Conservation (phyloP, 768 basidiomycete species). For the Mycena polygramma region DNA sequence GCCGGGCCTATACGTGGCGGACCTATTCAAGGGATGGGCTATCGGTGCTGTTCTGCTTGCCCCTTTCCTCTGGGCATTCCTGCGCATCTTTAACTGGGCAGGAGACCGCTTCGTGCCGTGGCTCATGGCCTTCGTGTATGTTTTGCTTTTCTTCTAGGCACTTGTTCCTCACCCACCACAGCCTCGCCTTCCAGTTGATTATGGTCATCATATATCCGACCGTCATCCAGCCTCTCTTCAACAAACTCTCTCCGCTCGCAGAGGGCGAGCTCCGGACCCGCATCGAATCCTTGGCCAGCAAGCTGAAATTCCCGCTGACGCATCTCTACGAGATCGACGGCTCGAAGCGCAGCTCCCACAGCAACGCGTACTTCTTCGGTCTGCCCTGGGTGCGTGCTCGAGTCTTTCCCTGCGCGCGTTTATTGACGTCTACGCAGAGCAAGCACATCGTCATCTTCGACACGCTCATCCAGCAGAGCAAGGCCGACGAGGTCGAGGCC, state of each 20-base stretch:
- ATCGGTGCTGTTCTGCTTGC: constrained; percentile 80
- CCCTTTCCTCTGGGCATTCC: constrained; percentile 70
- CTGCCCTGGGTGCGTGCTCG: constrained; percentile 82
- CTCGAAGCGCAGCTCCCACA: constrained; percentile 94
- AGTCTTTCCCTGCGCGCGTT: background rate
- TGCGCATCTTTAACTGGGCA: constrained; percentile 93
- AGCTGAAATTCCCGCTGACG: constrained; percentile 93
- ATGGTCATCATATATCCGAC: constrained; percentile 89
- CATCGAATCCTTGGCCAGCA: constrained; percentile 82
- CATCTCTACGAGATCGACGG: constrained; percentile 98
- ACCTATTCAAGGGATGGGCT: constrained; percentile 85
- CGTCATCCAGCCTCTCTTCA: constrained; percentile 95
- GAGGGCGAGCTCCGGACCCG: constrained; percentile 81
- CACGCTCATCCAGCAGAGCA: constrained; percentile 92
- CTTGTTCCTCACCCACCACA: constrained; percentile 43
- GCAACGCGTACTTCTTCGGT: constrained; percentile 99
- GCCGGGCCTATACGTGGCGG: constrained; percentile 72
- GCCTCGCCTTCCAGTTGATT: constrained; percentile 84
- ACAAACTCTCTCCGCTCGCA: constrained; percentile 91
- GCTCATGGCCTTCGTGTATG: constrained; percentile 93
- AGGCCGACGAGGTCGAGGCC: constrained; percentile 94
- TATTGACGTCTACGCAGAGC: constrained; percentile 60
- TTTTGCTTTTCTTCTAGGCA: constrained; percentile 27
- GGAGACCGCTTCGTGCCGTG: constrained; percentile 94
- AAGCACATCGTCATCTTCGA: constrained; percentile 98